Percentiles rank a stretch among this genome's conserved stretches.
Evolutionary conservation across 257 asterid genomes (phyloP).

Genomic region (Ilex aquifolium): DNA sequence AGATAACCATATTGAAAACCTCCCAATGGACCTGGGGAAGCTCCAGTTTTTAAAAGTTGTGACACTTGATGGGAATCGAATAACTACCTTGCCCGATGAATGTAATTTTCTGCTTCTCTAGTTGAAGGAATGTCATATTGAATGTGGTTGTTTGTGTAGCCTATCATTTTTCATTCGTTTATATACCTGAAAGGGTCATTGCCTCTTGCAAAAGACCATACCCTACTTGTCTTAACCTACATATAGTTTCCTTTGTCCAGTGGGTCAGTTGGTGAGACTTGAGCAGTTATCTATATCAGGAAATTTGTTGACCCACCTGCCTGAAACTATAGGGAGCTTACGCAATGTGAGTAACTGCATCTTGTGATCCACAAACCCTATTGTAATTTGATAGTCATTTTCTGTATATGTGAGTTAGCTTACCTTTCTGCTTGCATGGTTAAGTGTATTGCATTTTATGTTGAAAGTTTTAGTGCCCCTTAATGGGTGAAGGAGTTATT

Average conservation of each 20-base stretch:
- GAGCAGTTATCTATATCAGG: conserved; percentile 78
- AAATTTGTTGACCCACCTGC: conserved; percentile 56
- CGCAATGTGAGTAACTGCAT: conserved; percentile 72
- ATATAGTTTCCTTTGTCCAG: conserved; percentile 34
- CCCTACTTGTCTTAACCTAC: conserved; percentile 1
- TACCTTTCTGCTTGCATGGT: too few relatives aligned
- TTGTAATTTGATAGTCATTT: too few relatives aligned
- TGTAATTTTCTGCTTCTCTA: conserved; percentile 38
- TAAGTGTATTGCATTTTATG: too few relatives aligned
- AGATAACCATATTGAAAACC: conserved; percentile 68
- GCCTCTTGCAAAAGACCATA: neutral
- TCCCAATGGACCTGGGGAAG: conserved; percentile 87
- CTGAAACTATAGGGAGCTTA: conserved; percentile 97
- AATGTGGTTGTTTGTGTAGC: conserved; percentile 2
- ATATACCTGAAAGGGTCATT: neutral
- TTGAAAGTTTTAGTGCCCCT: too few relatives aligned
- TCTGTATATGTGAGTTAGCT: too few relatives aligned
- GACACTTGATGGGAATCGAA: conserved; percentile 75
- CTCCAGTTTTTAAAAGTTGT: conserved; percentile 77
- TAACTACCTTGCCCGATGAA: conserved; percentile 86
- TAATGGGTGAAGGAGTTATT: too few relatives aligned
- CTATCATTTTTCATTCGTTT: too few relatives aligned
- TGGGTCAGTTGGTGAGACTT: conserved; percentile 96
- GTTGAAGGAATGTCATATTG: conserved; percentile 5
- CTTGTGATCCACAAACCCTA: too few relatives aligned